Evolutionary conservation across 495 filamentous ascomycete species (phyloP).

Genomic region (Cercophora scortea): DNA sequence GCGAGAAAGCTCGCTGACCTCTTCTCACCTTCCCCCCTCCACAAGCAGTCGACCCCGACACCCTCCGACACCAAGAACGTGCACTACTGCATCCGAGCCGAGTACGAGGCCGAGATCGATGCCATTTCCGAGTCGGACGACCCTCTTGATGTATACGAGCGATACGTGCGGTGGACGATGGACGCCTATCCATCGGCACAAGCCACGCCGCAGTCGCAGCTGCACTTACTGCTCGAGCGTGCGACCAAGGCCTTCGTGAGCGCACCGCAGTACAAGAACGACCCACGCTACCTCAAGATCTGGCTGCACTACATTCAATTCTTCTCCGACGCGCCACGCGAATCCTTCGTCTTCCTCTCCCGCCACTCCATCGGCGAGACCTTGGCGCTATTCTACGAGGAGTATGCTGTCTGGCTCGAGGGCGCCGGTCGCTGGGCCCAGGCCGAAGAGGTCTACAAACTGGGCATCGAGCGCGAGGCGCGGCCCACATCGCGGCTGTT

Average conservation of each 20-base stretch:
- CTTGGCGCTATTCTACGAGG: conserved; percentile 93
- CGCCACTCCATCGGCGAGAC: conserved; percentile 81
- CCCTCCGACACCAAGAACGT: conserved; percentile 64
- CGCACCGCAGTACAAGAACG: conserved; percentile 82
- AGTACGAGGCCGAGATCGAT: conserved; percentile 78
- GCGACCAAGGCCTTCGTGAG: conserved; percentile 85
- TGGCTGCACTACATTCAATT: conserved; percentile 92
- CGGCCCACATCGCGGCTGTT: conserved; percentile 71
- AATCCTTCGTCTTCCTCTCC: conserved; percentile 84
- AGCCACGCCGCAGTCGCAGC: conserved; percentile 79
- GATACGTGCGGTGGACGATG: conserved; percentile 94
- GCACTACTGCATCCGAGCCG: conserved; percentile 68
- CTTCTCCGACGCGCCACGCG: conserved; percentile 85
- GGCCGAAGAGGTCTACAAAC: conserved; percentile 84
- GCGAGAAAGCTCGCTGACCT: conserved; percentile 81
- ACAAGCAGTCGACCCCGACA: conserved; percentile 47
- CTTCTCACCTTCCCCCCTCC: conserved; percentile 59
- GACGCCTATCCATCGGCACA: conserved; percentile 92
- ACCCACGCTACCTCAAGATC: conserved; percentile 82
- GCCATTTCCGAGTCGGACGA: conserved; percentile 82
- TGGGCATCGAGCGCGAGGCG: conserved; percentile 83
- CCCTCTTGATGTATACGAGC: conserved; percentile 89
- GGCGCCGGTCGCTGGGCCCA: conserved; percentile 78
- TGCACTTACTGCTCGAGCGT: conserved; percentile 83
- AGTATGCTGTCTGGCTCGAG: conserved; percentile 91